Evolutionary conservation across 768 basidiomycete genomes (phyloP), one percentile per base, ranked within the genome.

Genomic region (Pisolithus orientalis): DNA sequence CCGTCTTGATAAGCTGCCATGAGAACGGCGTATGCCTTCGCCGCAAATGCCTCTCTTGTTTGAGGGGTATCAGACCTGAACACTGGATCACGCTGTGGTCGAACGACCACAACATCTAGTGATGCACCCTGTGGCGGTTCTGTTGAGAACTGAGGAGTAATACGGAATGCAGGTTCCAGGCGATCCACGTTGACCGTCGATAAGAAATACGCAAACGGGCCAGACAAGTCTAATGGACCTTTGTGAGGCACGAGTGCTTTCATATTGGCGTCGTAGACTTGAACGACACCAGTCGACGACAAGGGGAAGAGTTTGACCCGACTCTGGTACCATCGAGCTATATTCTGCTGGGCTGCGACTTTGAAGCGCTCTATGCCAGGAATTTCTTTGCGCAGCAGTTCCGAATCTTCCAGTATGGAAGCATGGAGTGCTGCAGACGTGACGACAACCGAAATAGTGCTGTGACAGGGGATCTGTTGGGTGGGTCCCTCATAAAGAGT

Each of bases 351-450:
- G 3, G 93, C 94, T 3, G 95, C 94, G 34, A 87, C 69, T 68
- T 92, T 87, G 78, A 93, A 97, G 37, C 94, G 75, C 64, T 92
- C 91, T 31, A 92, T 70, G 7, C 87, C 84, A 5, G 93, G 93
- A 27, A 85, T 73, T 17, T 77, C 67, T 16, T 75, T 65, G 16
- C 94, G 80, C 51, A 96, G 74, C 6, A 63, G 69, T 64, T 95
- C 94, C 1, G 92, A 93, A 65, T 89, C 84, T 54, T 80, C 78
- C 34, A 97, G 77, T 53, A 96, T 89, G 28, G 82, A 76, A 0
- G 95, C 92, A 68, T 96, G 94, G 32, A 95, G 73, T 5, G 84
- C 76, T 13, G 89, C 88, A 10, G 94, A 97, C 6, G 84, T 80
- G 44, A 97, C 94, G 55, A 98, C 90, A 32, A 80, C 72, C n/a